Conservation (phyloP, 305 asterid genomes). For the Vinca major region DNA sequence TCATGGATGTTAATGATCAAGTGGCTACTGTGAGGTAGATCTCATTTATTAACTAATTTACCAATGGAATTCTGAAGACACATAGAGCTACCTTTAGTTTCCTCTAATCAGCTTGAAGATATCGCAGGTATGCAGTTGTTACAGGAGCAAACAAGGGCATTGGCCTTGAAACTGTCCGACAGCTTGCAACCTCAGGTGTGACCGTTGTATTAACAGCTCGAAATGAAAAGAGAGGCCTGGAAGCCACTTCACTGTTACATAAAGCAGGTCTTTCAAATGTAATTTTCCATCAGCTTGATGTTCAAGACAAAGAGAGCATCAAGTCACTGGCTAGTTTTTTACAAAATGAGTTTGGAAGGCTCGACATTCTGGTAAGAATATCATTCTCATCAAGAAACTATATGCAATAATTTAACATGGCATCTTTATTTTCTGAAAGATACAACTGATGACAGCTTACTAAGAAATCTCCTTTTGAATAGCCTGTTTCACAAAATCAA, state of each 20-base stretch:
- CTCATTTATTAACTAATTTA: background rate
- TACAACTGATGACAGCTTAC: background rate
- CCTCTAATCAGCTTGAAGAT: slow-evolving; percentile 3
- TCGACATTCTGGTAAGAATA: slow-evolving; percentile 50
- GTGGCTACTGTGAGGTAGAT: slow-evolving; percentile 12
- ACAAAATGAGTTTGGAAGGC: slow-evolving; percentile 38
- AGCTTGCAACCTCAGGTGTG: slow-evolving; percentile 54
- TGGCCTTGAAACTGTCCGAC: slow-evolving; percentile 64
- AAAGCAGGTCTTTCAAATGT: slow-evolving; percentile 54
- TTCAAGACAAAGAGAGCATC: slow-evolving; percentile 48
- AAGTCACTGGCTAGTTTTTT: slow-evolving; percentile 39
- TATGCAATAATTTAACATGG: background rate
- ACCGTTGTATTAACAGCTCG: slow-evolving; percentile 62
- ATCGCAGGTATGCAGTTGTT: slow-evolving; percentile 57
- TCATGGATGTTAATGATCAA: slow-evolving; percentile 7
- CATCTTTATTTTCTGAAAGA: background rate
- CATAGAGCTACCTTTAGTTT: background rate
- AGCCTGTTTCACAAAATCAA: too few species aligned
- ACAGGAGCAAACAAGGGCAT: slow-evolving; percentile 87
- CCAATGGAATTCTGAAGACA: background rate
- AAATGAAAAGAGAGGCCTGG: slow-evolving; percentile 43
- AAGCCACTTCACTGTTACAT: slow-evolving; percentile 44
- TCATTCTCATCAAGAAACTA: too few species aligned
- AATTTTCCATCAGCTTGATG: slow-evolving; percentile 74
- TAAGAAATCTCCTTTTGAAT: background rate